Evolutionary conservation across 1,284 basidiomycete genomes (phyloP).

Genomic region (Stereum hirsutum): DNA sequence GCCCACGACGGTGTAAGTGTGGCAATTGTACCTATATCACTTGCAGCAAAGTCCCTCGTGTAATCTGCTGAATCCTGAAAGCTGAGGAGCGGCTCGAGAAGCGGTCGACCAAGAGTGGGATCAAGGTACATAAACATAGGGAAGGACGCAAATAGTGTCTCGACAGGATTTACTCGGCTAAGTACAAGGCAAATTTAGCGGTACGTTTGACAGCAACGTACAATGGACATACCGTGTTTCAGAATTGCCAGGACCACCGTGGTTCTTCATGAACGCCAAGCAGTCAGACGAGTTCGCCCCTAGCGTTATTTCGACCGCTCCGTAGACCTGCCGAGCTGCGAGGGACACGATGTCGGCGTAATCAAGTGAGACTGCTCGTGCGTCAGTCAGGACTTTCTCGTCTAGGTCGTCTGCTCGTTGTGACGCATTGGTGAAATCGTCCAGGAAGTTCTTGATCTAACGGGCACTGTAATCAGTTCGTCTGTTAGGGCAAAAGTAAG

Average conservation of each 20-base stretch:
- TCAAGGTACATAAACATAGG: conserved; percentile 39
- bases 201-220: background rate
- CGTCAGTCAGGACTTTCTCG: conserved; percentile 14
- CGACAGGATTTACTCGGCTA: conserved; percentile 35
- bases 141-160: conserved; percentile 36
- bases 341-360: conserved; percentile 33
- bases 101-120: conserved; percentile 25
- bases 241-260: conserved; percentile 15
- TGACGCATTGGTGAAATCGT: conserved; percentile 14
- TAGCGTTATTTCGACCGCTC: conserved; percentile 27
- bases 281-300: conserved; percentile 27
- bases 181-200: background rate
- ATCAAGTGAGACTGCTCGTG: conserved; percentile 18
- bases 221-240: background rate
- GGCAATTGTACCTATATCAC: conserved; percentile 28
- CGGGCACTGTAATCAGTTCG: background rate
- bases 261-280: conserved; percentile 39
- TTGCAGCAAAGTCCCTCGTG: conserved; percentile 24
- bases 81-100: conserved; percentile 37
- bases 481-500: background rate
- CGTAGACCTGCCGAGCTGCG: conserved; percentile 31
- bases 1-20: no score
- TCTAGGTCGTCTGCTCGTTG: conserved; percentile 17
- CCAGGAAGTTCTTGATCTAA: conserved; percentile 18
- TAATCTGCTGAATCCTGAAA: conserved; percentile 24